A percentile compares a stretch with the other conserved stretches of the same genome.
Conservation (phyloP, 1,284 basidiomycete genomes). For the Abortiporus biennis region DNA sequence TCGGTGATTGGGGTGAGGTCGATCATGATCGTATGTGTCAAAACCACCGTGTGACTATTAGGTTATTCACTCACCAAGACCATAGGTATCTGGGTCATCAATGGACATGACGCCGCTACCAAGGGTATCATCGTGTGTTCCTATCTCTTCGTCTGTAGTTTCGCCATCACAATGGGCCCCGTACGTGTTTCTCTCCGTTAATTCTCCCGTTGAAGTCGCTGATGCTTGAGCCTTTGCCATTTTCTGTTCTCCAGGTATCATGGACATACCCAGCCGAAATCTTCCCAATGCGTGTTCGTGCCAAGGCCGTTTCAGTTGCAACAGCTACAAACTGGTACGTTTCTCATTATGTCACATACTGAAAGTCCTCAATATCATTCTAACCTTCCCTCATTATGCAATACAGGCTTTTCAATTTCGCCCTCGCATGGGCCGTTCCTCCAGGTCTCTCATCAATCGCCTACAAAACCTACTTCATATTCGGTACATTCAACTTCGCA, state of each 20-base stretch:
- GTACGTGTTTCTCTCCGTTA: constrained; percentile 28
- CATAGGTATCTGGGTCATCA: constrained; percentile 53
- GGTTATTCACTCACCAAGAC: background rate
- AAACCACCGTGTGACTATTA: background rate
- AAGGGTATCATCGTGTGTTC: constrained; percentile 71
- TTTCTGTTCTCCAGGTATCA: constrained; percentile 12
- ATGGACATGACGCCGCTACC: constrained; percentile 46
- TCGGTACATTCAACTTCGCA: constrained; percentile 71
- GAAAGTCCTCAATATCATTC: background rate
- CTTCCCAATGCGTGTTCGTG: constrained; percentile 67
- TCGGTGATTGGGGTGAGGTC: constrained; percentile 53
- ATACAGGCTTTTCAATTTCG: constrained; percentile 72
- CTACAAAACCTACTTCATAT: constrained; percentile 60
- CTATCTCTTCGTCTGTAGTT: constrained; percentile 70
- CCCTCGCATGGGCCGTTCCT: constrained; percentile 52
- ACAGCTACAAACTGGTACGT: constrained; percentile 52
- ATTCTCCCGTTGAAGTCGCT: background rate
- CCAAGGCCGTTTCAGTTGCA: constrained; percentile 63
- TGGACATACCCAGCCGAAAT: constrained; percentile 36
- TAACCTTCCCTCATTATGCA: constrained; percentile 34
- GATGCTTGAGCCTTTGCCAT: background rate
- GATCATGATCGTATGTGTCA: constrained; percentile 26
- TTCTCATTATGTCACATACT: background rate
- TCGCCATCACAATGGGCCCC: constrained; percentile 73
- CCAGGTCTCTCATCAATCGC: constrained; percentile 33